phyloP scores from a whole-genome alignment of 2,329 filamentous ascomycete species.

The Exophiala xenobiotica region DNA sequence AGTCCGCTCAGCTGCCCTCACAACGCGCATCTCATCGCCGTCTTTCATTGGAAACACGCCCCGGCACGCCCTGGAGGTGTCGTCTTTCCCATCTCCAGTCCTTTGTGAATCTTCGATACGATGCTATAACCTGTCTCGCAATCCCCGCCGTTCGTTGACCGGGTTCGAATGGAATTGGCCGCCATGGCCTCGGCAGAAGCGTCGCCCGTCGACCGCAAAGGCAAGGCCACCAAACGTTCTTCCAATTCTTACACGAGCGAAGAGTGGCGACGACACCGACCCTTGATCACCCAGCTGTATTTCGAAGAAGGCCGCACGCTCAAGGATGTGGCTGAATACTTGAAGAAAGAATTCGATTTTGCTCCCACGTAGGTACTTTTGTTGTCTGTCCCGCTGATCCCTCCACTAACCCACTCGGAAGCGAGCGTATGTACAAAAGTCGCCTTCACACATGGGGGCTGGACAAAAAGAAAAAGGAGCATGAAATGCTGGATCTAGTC shows the following conservation, averaged over 20 bases:
- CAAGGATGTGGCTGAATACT: conserved; percentile 30
- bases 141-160: no score
- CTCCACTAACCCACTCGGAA: conserved; percentile 12
- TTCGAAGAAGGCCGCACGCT: conserved; percentile 31
- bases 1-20: neutral
- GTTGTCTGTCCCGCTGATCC: neutral
- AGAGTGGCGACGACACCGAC: conserved; percentile 30
- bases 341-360: conserved; percentile 30
- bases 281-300: conserved; percentile 30
- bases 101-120: no score
- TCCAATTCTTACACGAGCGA: conserved; percentile 31
- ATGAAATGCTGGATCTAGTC: conserved; percentile 33
- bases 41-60: no score
- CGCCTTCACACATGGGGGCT: conserved; percentile 29
- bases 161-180: neutral
- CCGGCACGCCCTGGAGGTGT: no score
- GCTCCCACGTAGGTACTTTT: conserved; percentile 29
- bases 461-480: conserved; percentile 33
- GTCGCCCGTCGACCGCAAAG: conserved; percentile 15
- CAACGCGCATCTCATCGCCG: no score
- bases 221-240: conserved; percentile 27
- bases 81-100: no score
- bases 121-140: no score
- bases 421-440: conserved; percentile 33
- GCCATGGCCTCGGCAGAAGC: conserved; percentile 20